Evolutionary conservation across 2,329 filamentous ascomycete species (phyloP), one percentile per base, ranked within the genome.

Genomic region (Calonectria honghensis): DNA sequence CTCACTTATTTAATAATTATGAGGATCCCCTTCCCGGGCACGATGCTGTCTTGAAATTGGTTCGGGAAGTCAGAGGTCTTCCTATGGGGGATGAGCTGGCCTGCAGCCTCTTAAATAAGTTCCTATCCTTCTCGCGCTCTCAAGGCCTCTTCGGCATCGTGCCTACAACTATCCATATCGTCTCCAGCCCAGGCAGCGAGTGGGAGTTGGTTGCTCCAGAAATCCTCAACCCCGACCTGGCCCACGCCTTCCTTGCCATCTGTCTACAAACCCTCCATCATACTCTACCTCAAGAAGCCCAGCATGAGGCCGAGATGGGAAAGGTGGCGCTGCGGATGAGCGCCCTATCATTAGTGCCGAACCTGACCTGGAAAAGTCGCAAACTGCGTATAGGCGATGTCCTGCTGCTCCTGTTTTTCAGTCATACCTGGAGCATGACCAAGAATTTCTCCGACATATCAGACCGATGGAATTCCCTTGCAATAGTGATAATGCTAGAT

Each of bases 381-480:
- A 65, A 35, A 29, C 41, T 65, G 31, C 61, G 61, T 4, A 65
- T 50, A 48, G 61, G 61, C 20, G 61, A 65, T 24, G 61, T 50
- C 10, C 18, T 65, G 3, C 29, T 65, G 27, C 41, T 65, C 27
- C 18, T 65, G 3, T 65, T 65, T n/a, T 65, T 48, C 27, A 65
- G 61, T 24, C 41, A 65, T 13, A 50, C 61, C 6, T 65, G 61
- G 61, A 50, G 39, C 13, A 31, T 39, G 61, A 65, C 61, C 2
- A 50, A 65, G 18, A 65, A 65, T 10, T 65, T 65, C 61, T 32
- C 31, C n/a, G 61, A 65, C 6, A 65, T 65, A n/a, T 48, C 61
- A 24, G 29, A 32, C 5, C 41, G 61, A 9, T 65, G 61, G 61
- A 50, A 48, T 35, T 48, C 61, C 18, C 29, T 65, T 6, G 61